Conservation (phyloP, 352 stramenopile species). For the Sclerospora graminicola region DNA sequence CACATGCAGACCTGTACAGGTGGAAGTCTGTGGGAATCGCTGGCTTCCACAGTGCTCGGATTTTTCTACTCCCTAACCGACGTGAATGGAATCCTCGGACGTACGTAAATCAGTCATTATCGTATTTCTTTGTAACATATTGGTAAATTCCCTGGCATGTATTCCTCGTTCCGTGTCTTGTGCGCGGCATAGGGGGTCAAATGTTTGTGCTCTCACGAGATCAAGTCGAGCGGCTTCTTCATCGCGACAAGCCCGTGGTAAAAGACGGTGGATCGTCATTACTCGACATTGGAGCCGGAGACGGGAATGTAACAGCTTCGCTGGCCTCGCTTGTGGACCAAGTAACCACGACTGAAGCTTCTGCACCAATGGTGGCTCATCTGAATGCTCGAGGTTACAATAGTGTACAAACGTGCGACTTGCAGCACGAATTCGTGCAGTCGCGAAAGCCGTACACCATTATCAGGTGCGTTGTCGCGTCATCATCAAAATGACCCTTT, state of each 20-base stretch:
- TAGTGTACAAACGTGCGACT: conserved; percentile 58
- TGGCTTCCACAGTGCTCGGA: conserved; percentile 55
- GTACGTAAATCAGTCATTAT: too few relatives aligned
- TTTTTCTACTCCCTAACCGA: conserved; percentile 80
- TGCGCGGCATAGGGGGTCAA: conserved; percentile 45
- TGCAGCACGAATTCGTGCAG: conserved; percentile 57
- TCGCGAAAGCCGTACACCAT: conserved; percentile 63
- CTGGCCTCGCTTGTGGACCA: conserved; percentile 66
- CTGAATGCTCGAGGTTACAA: conserved; percentile 71
- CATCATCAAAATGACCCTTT: conserved; percentile 7
- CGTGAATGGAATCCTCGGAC: conserved; percentile 71
- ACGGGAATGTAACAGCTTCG: conserved; percentile 73
- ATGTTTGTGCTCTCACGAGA: conserved; percentile 79
- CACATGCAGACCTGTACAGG: conserved; percentile 57
- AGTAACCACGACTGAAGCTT: conserved; percentile 69
- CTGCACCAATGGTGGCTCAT: conserved; percentile 64
- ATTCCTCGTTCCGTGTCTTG: conserved; percentile 1
- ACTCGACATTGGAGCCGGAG: conserved; percentile 74
- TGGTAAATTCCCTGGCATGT: conserved; percentile 5
- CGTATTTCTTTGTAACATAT: too few relatives aligned
- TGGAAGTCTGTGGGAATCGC: conserved; percentile 48
- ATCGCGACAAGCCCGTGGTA: conserved; percentile 28
- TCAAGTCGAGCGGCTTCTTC: conserved; percentile 60
- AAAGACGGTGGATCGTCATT: conserved; percentile 24
- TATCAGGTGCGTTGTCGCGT: conserved; percentile 47